Evolutionary conservation across 2,329 filamentous ascomycete genomes (phyloP).

Genomic region (Fusarium hainanense): DNA sequence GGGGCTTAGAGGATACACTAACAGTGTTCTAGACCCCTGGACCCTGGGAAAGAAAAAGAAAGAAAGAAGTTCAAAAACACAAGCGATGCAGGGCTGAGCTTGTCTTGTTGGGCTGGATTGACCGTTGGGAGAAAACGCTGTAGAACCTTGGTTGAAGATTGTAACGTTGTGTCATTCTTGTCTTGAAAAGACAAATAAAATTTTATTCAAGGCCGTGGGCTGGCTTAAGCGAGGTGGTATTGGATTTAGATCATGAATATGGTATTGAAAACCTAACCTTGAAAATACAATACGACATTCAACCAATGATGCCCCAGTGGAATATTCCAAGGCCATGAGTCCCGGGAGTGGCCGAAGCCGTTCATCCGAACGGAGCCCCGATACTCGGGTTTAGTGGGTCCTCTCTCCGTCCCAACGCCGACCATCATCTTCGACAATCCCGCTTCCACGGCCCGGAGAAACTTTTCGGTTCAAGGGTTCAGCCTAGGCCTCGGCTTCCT

Average conservation of each 20-base stretch:
- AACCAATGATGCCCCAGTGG: neutral
- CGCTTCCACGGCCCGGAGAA: neutral
- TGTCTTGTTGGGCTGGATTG: conserved; percentile 23
- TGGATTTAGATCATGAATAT: neutral
- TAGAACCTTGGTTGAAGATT: conserved; percentile 17
- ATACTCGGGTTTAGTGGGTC: conserved; percentile 13
- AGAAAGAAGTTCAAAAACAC: neutral
- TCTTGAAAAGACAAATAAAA: neutral
- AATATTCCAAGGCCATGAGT: neutral
- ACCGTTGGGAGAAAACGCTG: conserved; percentile 9
- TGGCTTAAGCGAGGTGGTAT: neutral
- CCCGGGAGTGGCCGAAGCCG: neutral
- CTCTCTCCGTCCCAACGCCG: neutral
- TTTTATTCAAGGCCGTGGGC: neutral
- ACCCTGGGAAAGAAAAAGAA: conserved; percentile 27
- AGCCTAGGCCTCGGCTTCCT: neutral
- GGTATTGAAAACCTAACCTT: neutral
- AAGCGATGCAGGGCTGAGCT: conserved; percentile 35
- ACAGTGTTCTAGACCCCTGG: conserved; percentile 35
- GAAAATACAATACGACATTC: neutral
- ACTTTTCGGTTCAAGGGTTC: conserved; percentile 1
- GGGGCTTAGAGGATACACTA: conserved; percentile 23
- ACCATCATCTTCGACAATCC: neutral
- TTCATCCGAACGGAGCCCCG: neutral
- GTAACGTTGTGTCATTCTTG: neutral